Conservation (phyloP, 192 early-diverging fungal genomes). For the Gamsiella multidivaricata region DNA sequence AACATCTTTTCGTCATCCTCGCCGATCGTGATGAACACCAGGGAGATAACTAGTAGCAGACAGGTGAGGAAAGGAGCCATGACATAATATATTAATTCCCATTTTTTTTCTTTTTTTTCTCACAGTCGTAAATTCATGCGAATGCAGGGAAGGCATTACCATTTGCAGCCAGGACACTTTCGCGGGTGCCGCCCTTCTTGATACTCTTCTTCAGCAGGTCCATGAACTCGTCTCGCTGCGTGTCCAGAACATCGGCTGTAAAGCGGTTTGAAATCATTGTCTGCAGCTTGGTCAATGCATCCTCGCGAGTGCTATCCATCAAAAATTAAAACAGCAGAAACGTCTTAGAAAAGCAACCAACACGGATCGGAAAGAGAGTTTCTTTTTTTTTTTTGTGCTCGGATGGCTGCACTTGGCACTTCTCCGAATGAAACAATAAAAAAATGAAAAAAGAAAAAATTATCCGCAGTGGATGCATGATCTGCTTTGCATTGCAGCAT, state of each 20-base stretch:
- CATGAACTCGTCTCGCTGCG: constrained; percentile 62
- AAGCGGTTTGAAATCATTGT: constrained; percentile 63
- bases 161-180: constrained; percentile 56
- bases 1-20: constrained; percentile 63
- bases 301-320: constrained; percentile 64
- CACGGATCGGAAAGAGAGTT: not conserved
- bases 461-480: no score
- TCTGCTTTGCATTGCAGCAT: not conserved
- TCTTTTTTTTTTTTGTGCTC: constrained; percentile 1
- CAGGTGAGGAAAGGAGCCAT: constrained; percentile 3
- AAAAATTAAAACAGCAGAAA: not conserved
- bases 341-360: not conserved
- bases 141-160: no score
- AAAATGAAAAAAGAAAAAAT: no score
- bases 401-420: no score
- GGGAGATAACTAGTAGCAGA: constrained; percentile 59
- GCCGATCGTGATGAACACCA: constrained; percentile 63
- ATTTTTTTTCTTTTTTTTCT: not conserved
- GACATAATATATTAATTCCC: constrained; percentile 1
- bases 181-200: constrained; percentile 55
- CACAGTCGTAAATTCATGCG: not conserved
- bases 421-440: no score
- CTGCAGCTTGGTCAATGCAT: constrained; percentile 61
- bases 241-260: constrained; percentile 63
- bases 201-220: constrained; percentile 66